Percentiles rank a stretch among this genome's conserved stretches.
These are phyloP conservation scores for Neonectria hederae DNA, from an alignment of 2,329 filamentous ascomycete genomes.

Conservation along the genomic window DNA sequence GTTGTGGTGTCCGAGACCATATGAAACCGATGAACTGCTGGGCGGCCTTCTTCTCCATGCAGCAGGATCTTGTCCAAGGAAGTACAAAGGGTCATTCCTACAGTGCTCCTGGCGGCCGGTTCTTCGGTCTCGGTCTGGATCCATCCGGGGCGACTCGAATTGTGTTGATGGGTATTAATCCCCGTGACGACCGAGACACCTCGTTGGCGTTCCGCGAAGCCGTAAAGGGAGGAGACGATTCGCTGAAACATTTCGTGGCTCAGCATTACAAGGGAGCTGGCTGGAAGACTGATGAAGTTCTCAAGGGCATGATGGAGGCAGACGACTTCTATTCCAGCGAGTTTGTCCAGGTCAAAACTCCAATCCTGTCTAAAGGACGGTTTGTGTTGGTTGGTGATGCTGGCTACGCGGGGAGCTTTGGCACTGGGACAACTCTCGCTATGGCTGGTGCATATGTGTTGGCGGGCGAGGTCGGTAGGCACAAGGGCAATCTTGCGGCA, in stretches of 20 bases:
- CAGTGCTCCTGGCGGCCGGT: slow-evolving; percentile 51
- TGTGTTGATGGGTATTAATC: slow-evolving; percentile 48
- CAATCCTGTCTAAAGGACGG: slow-evolving; percentile 49
- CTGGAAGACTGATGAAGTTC: slow-evolving; percentile 53
- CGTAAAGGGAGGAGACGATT: slow-evolving; percentile 35
- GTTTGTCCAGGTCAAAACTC: slow-evolving; percentile 55
- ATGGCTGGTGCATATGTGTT: slow-evolving; percentile 61
- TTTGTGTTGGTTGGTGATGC: slow-evolving; percentile 63
- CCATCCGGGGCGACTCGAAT: slow-evolving; percentile 45
- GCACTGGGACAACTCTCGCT: slow-evolving; percentile 57
- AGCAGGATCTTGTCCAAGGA: slow-evolving; percentile 50
- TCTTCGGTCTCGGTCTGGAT: slow-evolving; percentile 48
- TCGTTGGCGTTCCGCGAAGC: slow-evolving; percentile 52
- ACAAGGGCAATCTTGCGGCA: slow-evolving; percentile 39
- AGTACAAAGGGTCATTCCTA: slow-evolving; percentile 49
- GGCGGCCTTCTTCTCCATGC: slow-evolving; percentile 54
- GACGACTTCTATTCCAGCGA: slow-evolving; percentile 58
- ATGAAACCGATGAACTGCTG: slow-evolving; percentile 50
- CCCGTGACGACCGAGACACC: slow-evolving; percentile 39
- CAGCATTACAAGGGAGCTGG: slow-evolving; percentile 54
- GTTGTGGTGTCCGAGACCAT: slow-evolving; percentile 50
- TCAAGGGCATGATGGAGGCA: slow-evolving; percentile 46
- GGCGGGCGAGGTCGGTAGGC: slow-evolving; percentile 54
- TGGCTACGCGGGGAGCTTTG: slow-evolving; percentile 56
- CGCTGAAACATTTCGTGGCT: slow-evolving; percentile 49